Conservation (phyloP, 176 grass and related monocot species). For the Dactylis glomerata region DNA sequence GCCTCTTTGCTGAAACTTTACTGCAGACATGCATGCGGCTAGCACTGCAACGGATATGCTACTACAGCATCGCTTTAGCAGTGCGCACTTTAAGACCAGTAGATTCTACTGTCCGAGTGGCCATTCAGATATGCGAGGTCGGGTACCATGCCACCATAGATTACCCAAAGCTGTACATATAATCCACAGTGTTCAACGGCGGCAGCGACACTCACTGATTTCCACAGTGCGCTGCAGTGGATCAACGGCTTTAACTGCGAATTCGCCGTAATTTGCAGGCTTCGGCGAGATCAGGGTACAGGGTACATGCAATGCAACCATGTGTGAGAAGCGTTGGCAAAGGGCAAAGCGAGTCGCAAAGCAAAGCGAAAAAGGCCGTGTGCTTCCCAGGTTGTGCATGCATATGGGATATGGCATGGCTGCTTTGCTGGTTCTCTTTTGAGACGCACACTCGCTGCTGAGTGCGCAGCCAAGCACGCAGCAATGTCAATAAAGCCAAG, state of each 20-base stretch:
- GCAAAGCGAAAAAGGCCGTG: background rate
- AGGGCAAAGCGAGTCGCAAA: background rate
- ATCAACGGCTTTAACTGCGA: background rate
- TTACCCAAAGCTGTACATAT: background rate
- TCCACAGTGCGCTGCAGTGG: background rate
- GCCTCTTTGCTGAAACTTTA: conserved; percentile 6
- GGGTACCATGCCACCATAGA: background rate
- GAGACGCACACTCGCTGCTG: background rate
- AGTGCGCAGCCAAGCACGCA: conserved; percentile 8
- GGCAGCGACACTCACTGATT: background rate
- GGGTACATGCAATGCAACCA: background rate
- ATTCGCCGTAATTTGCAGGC: background rate
- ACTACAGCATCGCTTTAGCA: background rate
- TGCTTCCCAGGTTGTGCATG: conserved; percentile 9
- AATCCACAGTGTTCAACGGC: background rate
- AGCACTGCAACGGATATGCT: background rate
- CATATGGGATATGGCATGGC: background rate
- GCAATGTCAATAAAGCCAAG: conserved; percentile 44
- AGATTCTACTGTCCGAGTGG: background rate
- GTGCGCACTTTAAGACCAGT: conserved; percentile 3
- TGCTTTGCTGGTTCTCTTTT: conserved; percentile 2
- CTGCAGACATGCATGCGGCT: background rate
- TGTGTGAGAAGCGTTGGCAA: background rate
- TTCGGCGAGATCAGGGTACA: background rate
- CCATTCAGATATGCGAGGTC: background rate